phyloP scores from a whole-genome alignment of 495 filamentous ascomycete species.

The Neurospora sp. region DNA sequence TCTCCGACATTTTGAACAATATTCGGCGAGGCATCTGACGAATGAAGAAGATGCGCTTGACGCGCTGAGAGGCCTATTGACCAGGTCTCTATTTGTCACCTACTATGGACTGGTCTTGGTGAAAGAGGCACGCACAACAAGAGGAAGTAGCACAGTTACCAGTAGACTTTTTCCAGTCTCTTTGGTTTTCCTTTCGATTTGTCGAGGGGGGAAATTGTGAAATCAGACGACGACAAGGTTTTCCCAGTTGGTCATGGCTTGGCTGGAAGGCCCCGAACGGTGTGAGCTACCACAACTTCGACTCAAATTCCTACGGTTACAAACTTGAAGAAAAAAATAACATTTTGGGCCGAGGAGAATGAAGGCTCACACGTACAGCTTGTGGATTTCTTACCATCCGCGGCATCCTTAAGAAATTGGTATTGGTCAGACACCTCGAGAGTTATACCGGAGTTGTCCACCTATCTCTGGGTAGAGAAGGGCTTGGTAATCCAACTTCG shows the following conservation, averaged over 20 bases:
- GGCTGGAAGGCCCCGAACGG: not conserved
- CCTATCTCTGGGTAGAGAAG: not conserved
- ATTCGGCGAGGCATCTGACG: not conserved
- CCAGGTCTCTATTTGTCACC: not conserved
- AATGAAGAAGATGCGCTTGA: not conserved
- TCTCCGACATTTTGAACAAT: not conserved
- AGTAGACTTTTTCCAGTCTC: not conserved
- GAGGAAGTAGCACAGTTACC: not conserved
- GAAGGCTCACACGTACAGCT: not conserved
- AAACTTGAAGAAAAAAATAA: not conserved
- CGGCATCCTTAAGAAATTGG: no score
- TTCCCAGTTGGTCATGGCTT: not conserved
- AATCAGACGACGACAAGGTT: not conserved
- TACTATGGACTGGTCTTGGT: not conserved
- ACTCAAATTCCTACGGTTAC: not conserved
- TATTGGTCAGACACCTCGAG: not conserved
- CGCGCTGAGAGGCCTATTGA: not conserved
- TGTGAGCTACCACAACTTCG: not conserved
- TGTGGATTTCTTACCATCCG: not conserved
- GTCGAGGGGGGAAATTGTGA: not conserved
- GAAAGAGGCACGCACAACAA: no score
- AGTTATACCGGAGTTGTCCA: not conserved
- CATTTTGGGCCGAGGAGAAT: not conserved
- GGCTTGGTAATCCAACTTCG: not conserved
- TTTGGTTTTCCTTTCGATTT: not conserved